Evolutionary conservation across 1,284 basidiomycete species (phyloP), one percentile per base, ranked within the genome.

Genomic region (Ceraceosorus guamensis): DNA sequence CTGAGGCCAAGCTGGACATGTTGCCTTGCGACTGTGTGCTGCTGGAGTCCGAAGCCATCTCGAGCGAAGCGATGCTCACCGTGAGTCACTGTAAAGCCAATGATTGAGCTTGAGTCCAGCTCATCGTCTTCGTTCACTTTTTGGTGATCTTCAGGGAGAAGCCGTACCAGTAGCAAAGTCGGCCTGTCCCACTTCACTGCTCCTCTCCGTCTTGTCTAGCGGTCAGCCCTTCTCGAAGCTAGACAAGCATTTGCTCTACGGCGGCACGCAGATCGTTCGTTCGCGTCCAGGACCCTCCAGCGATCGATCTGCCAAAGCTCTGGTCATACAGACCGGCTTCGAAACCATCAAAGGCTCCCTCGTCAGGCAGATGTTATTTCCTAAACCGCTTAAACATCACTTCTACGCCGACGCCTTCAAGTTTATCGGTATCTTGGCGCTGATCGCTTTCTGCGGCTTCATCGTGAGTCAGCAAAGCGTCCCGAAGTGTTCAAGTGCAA

Each of bases 61-160:
- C 59, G 24, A 60, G 60, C 56, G 65, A 66, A 44, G 46, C 60
- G 13, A 66, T 66, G 65, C 53, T 66, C 16, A 65, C 65, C 5
- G 65, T n/a, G n/a, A n/a, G n/a, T n/a, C n/a, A n/a, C n/a, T n/a
- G n/a, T n/a, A n/a, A n/a, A n/a, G n/a, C n/a, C n/a, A n/a, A n/a
- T n/a, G n/a, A n/a, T n/a, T n/a, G n/a, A n/a, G n/a, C n/a, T n/a
- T n/a, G n/a, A n/a, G n/a, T n/a, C n/a, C n/a, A n/a, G n/a, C n/a
- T n/a, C n/a, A n/a, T n/a, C n/a, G n/a, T n/a, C n/a, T n/a, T n/a
- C n/a, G n/a, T n/a, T n/a, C n/a, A n/a, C n/a, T n/a, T n/a, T n/a
- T n/a, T n/a, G n/a, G n/a, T n/a, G n/a, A n/a, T n/a, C n/a, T n/a
- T n/a, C n/a, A n/a, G n/a, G n/a, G 65, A n/a, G 65, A 66, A 48